phyloP scores from a whole-genome alignment of 352 stramenopile genomes.

The Pythium apleroticum region DNA sequence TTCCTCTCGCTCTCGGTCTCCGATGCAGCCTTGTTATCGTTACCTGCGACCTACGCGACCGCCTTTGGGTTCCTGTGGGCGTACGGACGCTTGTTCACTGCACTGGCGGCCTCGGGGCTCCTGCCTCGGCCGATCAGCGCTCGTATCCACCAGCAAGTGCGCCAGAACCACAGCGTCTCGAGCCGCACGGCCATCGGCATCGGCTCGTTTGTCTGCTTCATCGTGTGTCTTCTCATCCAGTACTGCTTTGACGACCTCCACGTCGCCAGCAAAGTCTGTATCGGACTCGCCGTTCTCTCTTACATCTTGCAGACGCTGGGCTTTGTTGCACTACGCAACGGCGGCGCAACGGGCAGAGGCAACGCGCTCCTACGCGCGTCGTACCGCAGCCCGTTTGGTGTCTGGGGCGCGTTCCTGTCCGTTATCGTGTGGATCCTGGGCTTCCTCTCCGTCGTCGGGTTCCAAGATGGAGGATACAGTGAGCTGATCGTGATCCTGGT shows the following conservation, averaged over 20 bases:
- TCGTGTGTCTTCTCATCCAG: slow-evolving; percentile 18
- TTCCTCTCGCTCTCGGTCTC: slow-evolving; percentile 12
- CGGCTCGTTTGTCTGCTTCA: slow-evolving; percentile 14
- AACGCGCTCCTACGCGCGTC: not conserved
- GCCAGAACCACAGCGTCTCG: slow-evolving; percentile 3
- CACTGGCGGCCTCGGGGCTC: slow-evolving; percentile 21
- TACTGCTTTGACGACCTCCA: not conserved
- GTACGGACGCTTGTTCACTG: slow-evolving; percentile 18
- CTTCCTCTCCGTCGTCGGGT: slow-evolving; percentile 18
- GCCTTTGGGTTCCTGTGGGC: slow-evolving; percentile 29
- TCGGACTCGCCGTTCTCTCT: slow-evolving; percentile 20
- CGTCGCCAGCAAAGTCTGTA: slow-evolving; percentile 1
- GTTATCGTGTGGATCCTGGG: slow-evolving; percentile 18
- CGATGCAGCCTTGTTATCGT: slow-evolving; percentile 16
- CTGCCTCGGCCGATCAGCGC: slow-evolving; percentile 14
- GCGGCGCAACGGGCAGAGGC: not conserved
- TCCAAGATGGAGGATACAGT: not conserved
- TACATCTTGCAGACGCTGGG: slow-evolving; percentile 19
- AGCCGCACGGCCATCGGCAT: slow-evolving; percentile 6
- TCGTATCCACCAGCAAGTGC: slow-evolving; percentile 10
- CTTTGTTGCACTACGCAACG: slow-evolving; percentile 10
- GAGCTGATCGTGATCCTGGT: slow-evolving; percentile 2
- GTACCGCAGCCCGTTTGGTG: slow-evolving; percentile 24
- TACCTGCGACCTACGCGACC: slow-evolving; percentile 25
- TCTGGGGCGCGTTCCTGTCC: slow-evolving; percentile 11